Evolutionary conservation across 2,329 filamentous ascomycete genomes (phyloP).

Genomic region (Ploettnerulaceae sp.): DNA sequence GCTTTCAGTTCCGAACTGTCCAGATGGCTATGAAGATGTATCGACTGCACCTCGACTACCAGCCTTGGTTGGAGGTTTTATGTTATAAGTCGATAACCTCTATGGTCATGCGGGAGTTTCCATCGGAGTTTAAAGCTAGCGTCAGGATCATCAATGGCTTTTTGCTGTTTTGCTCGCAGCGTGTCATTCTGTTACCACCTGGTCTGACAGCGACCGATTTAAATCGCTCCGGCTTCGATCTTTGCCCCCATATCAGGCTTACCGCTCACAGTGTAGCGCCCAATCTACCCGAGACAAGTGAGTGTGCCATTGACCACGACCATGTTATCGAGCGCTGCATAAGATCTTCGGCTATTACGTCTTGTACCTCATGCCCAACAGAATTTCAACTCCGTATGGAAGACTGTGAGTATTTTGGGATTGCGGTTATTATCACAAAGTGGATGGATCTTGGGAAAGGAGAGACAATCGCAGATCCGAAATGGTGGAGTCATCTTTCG

Average conservation of each 20-base stretch:
- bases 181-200: constrained; percentile 12
- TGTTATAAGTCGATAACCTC: background rate
- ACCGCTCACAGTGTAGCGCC: background rate
- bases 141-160: constrained; percentile 12
- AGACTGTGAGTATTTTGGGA: constrained; percentile 9
- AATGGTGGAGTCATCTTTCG: constrained; percentile 17
- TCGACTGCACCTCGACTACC: constrained; percentile 13
- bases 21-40: constrained; percentile 16
- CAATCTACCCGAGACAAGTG: constrained; percentile 6
- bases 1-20: constrained; percentile 11
- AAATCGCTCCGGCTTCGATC: constrained; percentile 3
- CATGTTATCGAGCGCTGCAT: constrained; percentile 11
- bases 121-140: constrained; percentile 6
- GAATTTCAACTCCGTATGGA: constrained; percentile 11
- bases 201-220: constrained; percentile 1
- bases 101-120: constrained; percentile 9
- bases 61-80: constrained; percentile 9
- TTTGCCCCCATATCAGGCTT: constrained; percentile 13
- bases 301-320: constrained; percentile 12
- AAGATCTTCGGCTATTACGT: constrained; percentile 7
- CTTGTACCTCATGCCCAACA: constrained; percentile 12
- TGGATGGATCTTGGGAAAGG: constrained; percentile 21
- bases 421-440: constrained; percentile 12
- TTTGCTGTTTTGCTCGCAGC: constrained; percentile 12
- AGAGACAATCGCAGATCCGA: constrained; percentile 14